Base-by-base conservation (phyloP, 345 rosid genomes). In the Lepidium sativum region DNA sequence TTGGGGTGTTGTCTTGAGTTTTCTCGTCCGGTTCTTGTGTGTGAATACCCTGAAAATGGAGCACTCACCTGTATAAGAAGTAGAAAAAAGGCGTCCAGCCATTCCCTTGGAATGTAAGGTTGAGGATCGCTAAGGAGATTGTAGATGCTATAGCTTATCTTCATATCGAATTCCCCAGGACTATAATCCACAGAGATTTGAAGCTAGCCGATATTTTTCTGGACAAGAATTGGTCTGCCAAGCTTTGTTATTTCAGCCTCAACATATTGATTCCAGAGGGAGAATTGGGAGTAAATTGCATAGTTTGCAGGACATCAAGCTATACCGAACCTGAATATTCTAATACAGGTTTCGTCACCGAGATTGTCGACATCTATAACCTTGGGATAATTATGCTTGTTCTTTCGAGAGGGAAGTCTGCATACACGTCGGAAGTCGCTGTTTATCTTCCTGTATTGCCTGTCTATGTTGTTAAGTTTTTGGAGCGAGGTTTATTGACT, bases 171-270 rank as follows among this genome's bases (percentile, higher is more conserved):
- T 71, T 62, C 60, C 63, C 69, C 13, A 54, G 27, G 37, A 62
- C 56, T 43, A 62, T 71, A 35, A n/a, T 71, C 17, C 70, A 71
- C 15, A 71, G 75, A 6, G 69, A 71, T 47, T 39, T 50, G 7
- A 68, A 68, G 60, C 73, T 59, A 49, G 50, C 58, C 45, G 35
- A 71, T 27, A 63, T 71, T 12, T 56, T 71, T 59, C 5, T 71
- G 35, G 69, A 70, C 5, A 13, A 53, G 74, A 52, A 42, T 9
- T 52, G 35, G 74, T 42, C 60, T 0, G 61, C 33, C 0, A 70
- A 70, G 40, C 55, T 52, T 7, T 61, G 68, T 60, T 60, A 54
- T 53, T 70, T 70, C 23, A 60, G 68, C 27, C 54, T 52, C 39
- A 33, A 54, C 44, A 18, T 70, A 43, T n/a, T 25, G 21, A 52